A percentile compares a stretch with the other conserved stretches of the same genome.
phyloP scores from a whole-genome alignment of 352 stramenopile genomes.

The Globisporangium nagaii region DNA sequence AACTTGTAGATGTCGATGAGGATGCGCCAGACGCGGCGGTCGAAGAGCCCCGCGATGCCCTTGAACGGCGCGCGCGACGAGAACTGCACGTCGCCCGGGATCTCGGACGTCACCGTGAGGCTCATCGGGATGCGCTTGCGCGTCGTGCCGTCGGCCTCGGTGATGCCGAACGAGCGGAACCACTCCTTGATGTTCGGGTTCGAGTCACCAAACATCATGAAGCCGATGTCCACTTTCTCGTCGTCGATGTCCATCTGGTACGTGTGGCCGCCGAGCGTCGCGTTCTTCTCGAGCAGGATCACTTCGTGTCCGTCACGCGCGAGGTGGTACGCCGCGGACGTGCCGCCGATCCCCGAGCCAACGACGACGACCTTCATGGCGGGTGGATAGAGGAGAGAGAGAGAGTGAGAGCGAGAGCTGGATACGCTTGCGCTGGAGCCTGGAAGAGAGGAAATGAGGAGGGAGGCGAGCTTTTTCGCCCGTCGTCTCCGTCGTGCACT shows the following conservation, averaged over 20 bases:
- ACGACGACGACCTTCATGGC: constrained; percentile 84
- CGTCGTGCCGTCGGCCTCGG: constrained; percentile 78
- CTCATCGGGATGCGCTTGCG: constrained; percentile 86
- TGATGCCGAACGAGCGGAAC: constrained; percentile 84
- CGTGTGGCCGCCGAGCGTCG: constrained; percentile 73
- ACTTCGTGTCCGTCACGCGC: constrained; percentile 83
- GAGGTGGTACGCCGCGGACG: constrained; percentile 78
- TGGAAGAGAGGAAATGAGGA: constrained; percentile 10
- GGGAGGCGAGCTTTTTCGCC: not conserved
- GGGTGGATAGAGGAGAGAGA: not conserved
- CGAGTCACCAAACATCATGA: constrained; percentile 90
- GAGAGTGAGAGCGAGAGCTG: not conserved
- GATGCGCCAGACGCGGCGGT: constrained; percentile 75
- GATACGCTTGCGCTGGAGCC: constrained; percentile 1
- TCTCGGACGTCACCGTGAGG: constrained; percentile 78
- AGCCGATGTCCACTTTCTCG: constrained; percentile 81
- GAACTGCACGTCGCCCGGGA: constrained; percentile 80
- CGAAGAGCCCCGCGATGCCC: constrained; percentile 61
- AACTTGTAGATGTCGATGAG: constrained; percentile 86
- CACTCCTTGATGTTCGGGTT: constrained; percentile 90
- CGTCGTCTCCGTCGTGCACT: too few relatives aligned
- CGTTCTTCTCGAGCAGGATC: constrained; percentile 76
- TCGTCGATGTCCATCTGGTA: constrained; percentile 86
- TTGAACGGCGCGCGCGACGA: constrained; percentile 77
- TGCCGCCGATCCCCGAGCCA: constrained; percentile 78